Evolutionary conservation across 106 monocot genomes (phyloP).

Genomic region (Allium fistulosum): DNA sequence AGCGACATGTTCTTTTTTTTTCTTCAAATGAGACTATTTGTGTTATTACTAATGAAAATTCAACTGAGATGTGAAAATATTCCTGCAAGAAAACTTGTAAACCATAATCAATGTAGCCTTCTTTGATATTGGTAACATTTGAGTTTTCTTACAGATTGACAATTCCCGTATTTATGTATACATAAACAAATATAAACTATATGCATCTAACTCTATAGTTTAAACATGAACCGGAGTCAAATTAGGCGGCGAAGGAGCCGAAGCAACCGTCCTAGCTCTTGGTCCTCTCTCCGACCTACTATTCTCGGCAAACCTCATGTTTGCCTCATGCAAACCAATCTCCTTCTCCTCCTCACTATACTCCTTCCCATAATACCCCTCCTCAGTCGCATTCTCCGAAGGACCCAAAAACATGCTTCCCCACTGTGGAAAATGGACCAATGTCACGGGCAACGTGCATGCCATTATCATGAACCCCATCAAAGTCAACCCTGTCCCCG

Average conservation of each 20-base stretch:
- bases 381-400: slow-evolving; percentile 11
- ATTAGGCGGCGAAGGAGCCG: slow-evolving; percentile 6
- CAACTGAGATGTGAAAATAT: too few species aligned
- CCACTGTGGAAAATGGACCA: slow-evolving; percentile 29
- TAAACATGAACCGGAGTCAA: slow-evolving; percentile 7
- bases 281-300: slow-evolving; percentile 16
- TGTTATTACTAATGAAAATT: too few species aligned
- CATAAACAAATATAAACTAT: too few species aligned
- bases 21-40: too few species aligned
- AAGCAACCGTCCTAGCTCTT: neutral
- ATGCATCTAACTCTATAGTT: neutral
- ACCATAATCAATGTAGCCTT: too few species aligned
- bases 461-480: slow-evolving; percentile 28
- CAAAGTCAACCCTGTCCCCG: slow-evolving; percentile 15
- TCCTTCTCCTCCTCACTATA: slow-evolving; percentile 19
- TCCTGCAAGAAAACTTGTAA: too few species aligned
- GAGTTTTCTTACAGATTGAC: too few species aligned
- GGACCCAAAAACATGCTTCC: slow-evolving; percentile 18
- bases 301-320: slow-evolving; percentile 20
- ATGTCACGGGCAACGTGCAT: slow-evolving; percentile 13
- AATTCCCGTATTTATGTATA: too few species aligned
- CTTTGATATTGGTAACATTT: too few species aligned
- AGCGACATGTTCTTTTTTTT: too few species aligned
- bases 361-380: slow-evolving; percentile 15
- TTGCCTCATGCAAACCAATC: neutral